A percentile compares a stretch with the other conserved stretches of the same genome.
Evolutionary conservation across 169 alveolate species (phyloP).

Genomic region (Cryptosporidium meleagridis): DNA sequence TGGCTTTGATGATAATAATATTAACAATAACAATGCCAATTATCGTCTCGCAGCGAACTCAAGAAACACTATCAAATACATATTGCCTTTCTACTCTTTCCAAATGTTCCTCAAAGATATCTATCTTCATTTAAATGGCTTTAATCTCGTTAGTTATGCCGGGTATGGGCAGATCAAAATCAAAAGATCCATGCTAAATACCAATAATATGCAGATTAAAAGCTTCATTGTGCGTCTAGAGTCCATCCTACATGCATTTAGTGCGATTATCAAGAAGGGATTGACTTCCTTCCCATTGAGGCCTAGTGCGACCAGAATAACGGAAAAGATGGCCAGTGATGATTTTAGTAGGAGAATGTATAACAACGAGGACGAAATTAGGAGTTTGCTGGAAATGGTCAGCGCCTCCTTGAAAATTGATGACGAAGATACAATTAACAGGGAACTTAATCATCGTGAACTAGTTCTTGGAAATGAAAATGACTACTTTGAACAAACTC

Average conservation of each 20-base stretch:
- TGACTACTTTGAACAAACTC: conserved; percentile 14
- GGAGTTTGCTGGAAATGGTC: background rate
- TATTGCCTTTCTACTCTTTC: conserved; percentile 49
- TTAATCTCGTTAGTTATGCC: background rate
- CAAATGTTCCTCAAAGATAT: conserved; percentile 44
- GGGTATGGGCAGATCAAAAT: background rate
- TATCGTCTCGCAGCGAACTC: background rate
- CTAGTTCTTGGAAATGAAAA: background rate
- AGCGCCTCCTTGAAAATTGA: background rate
- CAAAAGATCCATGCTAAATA: background rate
- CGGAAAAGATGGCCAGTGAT: background rate
- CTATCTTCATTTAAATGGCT: conserved; percentile 22
- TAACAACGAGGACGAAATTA: background rate
- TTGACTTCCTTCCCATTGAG: background rate
- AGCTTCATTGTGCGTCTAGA: background rate
- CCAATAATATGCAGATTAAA: background rate
- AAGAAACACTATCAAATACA: background rate
- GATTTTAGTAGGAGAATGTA: background rate
- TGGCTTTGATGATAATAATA: background rate
- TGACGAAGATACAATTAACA: conserved; percentile 19
- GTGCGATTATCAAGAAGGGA: conserved; percentile 46
- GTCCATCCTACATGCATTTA: conserved; percentile 54
- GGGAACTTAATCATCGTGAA: background rate
- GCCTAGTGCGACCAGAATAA: too few species aligned
- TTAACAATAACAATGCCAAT: background rate